Evolutionary conservation across 2,329 filamentous ascomycete genomes (phyloP), one percentile per base, ranked within the genome.

Genomic region (Cadophora sp.): DNA sequence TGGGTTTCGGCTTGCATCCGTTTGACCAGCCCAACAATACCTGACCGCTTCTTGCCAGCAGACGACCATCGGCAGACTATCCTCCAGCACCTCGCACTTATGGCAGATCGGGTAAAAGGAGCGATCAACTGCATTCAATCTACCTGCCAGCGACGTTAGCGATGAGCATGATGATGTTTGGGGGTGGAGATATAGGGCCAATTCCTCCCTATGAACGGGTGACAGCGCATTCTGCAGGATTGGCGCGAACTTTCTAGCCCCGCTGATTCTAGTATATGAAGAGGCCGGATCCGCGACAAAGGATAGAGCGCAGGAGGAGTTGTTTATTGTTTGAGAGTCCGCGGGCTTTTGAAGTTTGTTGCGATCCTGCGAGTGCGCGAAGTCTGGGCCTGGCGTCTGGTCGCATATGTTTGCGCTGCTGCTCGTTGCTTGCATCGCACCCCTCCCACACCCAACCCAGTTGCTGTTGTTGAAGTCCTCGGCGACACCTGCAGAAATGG

Each of bases 201-300:
- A 56, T 56, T 64, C 50, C 65, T 70, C 61, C 70, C 73, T 73
- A 70, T 73, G 68, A 65, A 64, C 39, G 68, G 53, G 56, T 72
- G 74, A 74, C 73, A 76, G 68, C 74, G 53, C 73, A 76, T 68
- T 71, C 68, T 73, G 73, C 73, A 72, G 64, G 20, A 70, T 70
- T 72, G 66, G 67, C 70, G 66, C 45, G 55, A 66, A 45, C 20
- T 55, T 59, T 50, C 45, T 51, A 63, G 70, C 70, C 71, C 71
- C 72, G 70, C 70, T 47, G 51, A 66, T 47, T 62, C 59, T 50
- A 65, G 63, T 67, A 68, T 71, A 70, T 70, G 66, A 68, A 71
- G 56, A 65, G 66, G 66, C 56, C 67, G 62, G 27, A 50, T 22
- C 58, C 68, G 47, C 33, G 58, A 55, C 47, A 47, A 50, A 60